Base-by-base conservation (phyloP, 2,329 filamentous ascomycete genomes). In the Colletotrichum noveboracense region DNA sequence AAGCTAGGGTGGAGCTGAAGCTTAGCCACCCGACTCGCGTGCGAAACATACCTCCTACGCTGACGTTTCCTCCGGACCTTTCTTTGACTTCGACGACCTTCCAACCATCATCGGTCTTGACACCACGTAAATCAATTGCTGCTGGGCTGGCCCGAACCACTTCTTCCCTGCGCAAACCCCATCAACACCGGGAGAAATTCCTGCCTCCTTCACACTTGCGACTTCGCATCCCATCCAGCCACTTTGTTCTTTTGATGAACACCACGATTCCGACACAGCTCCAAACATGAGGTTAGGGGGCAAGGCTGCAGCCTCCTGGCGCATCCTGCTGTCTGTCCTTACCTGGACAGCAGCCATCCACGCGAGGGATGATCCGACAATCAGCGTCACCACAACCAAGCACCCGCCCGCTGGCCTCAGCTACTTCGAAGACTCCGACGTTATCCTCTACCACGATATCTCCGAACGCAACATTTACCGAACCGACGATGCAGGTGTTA, bases 351-450 rank as follows among this genome's bases (percentile, higher is more conserved):
- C 83, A 78, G 83, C 82, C 78, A 81, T 80, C 78, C 79, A 86
- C 78, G 87, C 92, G 71, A 93, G 93, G 83, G 90, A 93, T 81
- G 88, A 88, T 65, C 96, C 96, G 28, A 88, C 89, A 71, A 89
- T 98, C 80, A 88, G 89, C 77, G 86, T 88, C 75, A 94, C 88
- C 69, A 85, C 89, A 62, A 94, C 98, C 85, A 87, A 94, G 60
- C 88, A 92, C 80, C 85, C 89, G 70, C 94, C 95, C 1, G 83
- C 86, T 70, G 92, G 93, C 82, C 87, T 98, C 78, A 94, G 94
- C 86, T 99, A 98, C 86, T 98, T 99, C 82, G 93, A 97, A 81
- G 95, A 96, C 83, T 96, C 95, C 78, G 93, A 98, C 83, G 91
- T 94, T 67, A 88, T 98, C 75, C 85, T 98, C 61, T 93, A 95